A percentile compares a stretch with the other conserved stretches of the same genome.
These are phyloP conservation scores for Leptosphaerulina australis DNA, from an alignment of 2,329 filamentous ascomycete species.

Conservation along the genomic window DNA sequence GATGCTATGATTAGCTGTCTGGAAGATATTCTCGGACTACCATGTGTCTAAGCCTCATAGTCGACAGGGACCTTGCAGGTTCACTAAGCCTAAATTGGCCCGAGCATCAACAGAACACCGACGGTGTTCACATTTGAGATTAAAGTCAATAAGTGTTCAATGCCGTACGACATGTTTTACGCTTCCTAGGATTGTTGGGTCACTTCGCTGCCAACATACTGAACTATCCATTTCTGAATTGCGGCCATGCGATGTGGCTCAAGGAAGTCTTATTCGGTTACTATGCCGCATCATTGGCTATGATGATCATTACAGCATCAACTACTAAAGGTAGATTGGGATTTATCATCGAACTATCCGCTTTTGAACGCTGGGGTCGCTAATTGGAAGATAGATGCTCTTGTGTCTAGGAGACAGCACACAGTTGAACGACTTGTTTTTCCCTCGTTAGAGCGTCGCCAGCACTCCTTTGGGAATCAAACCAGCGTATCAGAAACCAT, in stretches of 20 bases:
- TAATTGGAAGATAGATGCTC: conserved; percentile 1
- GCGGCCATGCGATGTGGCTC: conserved; percentile 48
- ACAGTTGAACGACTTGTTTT: background rate
- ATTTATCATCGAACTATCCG: background rate
- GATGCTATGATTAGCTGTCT: conserved; percentile 42
- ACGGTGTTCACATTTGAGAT: conserved; percentile 18
- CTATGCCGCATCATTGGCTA: conserved; percentile 12
- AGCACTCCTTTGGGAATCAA: conserved; percentile 10
- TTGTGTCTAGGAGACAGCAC: background rate
- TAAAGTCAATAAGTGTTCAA: conserved; percentile 18
- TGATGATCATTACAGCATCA: conserved; percentile 6
- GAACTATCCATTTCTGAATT: conserved; percentile 33
- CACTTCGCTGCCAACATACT: conserved; percentile 25
- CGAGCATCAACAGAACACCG: conserved; percentile 24
- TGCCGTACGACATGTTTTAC: conserved; percentile 37
- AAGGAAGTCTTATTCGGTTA: conserved; percentile 33
- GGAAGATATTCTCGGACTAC: conserved; percentile 35
- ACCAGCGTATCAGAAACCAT: conserved; percentile 5
- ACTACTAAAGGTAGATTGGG: conserved; percentile 6
- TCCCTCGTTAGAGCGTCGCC: conserved; percentile 14
- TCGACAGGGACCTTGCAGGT: conserved; percentile 23
- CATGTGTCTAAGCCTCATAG: conserved; percentile 42
- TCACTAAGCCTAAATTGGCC: conserved; percentile 20
- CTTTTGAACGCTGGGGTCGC: background rate
- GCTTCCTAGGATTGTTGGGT: conserved; percentile 29